Percentiles rank a stretch among this genome's conserved stretches.
These are phyloP conservation scores for Gracilariopsis chorda DNA, from an alignment of 23 red algal genomes.

Conservation along the genomic window DNA sequence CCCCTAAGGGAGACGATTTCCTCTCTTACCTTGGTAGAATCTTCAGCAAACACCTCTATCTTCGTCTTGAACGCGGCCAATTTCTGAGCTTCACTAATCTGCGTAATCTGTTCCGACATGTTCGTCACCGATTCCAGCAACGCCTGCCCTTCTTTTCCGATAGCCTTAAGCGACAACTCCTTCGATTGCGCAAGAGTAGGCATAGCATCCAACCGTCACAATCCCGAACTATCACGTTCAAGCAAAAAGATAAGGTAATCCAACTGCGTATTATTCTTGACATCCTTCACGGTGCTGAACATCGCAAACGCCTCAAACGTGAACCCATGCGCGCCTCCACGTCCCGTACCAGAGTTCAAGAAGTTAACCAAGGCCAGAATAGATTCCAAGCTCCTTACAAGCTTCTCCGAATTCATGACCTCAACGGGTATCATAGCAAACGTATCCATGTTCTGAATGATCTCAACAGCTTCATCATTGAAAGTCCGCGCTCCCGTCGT, in stretches of 20 bases:
- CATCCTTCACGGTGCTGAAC: conserved; percentile 75
- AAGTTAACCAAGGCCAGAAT: conserved; percentile 82
- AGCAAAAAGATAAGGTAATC: conserved; percentile 62
- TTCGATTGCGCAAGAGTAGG: conserved; percentile 34
- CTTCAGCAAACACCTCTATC: conserved; percentile 75
- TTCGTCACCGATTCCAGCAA: conserved; percentile 65
- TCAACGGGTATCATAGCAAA: conserved; percentile 74
- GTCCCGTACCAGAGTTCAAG: conserved; percentile 73
- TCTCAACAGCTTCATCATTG: conserved; percentile 73
- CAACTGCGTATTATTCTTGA: conserved; percentile 38
- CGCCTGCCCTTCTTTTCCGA: conserved; percentile 59
- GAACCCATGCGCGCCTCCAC: conserved; percentile 79
- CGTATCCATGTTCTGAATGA: conserved; percentile 77
- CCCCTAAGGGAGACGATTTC: conserved; percentile 78
- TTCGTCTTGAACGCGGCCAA: conserved; percentile 74
- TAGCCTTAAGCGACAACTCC: conserved; percentile 72
- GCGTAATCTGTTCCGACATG: conserved; percentile 58
- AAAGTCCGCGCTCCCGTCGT: conserved; percentile 64
- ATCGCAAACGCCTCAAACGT: conserved; percentile 80
- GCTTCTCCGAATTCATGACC: conserved; percentile 52
- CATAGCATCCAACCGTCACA: conserved; percentile 68
- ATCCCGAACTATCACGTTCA: conserved; percentile 22
- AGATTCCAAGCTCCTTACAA: conserved; percentile 37
- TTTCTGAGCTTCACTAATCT: conserved; percentile 45
- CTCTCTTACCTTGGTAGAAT: conserved; percentile 59